Evolutionary conservation across 805 yeast species (phyloP), one percentile per base, ranked within the genome.

Genomic region (Yarrowia keelungensis): DNA sequence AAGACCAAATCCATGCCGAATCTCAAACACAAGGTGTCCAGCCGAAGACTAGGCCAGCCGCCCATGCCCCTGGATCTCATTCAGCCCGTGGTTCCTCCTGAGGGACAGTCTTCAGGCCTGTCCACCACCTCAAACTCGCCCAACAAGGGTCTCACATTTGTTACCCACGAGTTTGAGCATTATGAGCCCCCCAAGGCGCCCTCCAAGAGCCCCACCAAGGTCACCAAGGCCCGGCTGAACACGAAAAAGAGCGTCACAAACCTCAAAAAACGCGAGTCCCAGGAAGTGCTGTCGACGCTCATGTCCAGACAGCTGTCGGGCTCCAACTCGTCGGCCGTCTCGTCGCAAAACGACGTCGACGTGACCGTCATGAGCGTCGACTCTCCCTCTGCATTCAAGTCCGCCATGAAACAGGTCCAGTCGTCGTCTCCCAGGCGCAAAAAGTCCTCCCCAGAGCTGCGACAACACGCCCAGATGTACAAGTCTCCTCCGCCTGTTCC

Each of bases 381-480:
- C 56, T 62, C 67, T 46, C 67, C 67, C 39, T 62, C 67, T 38
- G 67, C 67, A 49, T 62, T 62, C 46, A 47, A 47, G 41, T 47
- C 67, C 47, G 67, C 67, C 38, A 62, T 62, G 47, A 62, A 62
- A 49, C 67, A 62, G 54, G 67, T 62, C 38, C 67, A 62, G 46
- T 47, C 67, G 67, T 47, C 56, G 26, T 62, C 67, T 9, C 67
- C 67, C 1, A 45, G 67, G 3, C 67, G 67, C 22, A 62, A 62
- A 39, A 62, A 47, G 39, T 47, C 56, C 14, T 47, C 56, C 1
- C 67, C 67, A 4, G 67, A 62, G 15, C 45, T 62, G 22, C 19
- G 65, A 35, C 65, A 59, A 5, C 41, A 43, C 10, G 32, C 65
- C 16, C 65, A 59, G 38, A 59, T 59, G 65, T 59, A 59, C 51